phyloP scores from a whole-genome alignment of 2,329 filamentous ascomycete species.

The Colletotrichum tropicicola region DNA sequence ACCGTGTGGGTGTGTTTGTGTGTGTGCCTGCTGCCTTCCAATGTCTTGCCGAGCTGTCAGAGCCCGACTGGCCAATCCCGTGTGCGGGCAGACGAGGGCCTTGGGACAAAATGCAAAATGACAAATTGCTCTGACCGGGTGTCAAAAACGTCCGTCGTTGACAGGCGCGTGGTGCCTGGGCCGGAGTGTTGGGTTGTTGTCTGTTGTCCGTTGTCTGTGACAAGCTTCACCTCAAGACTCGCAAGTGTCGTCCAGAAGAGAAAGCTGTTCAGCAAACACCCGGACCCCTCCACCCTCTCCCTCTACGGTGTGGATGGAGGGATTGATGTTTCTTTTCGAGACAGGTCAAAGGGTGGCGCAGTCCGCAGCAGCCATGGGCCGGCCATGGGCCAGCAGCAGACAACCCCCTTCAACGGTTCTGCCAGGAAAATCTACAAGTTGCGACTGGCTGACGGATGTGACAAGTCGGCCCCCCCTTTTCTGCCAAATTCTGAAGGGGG shows the following conservation, averaged over 20 bases:
- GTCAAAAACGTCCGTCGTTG: constrained; percentile 24
- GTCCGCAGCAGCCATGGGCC: constrained; percentile 7
- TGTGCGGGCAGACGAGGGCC: constrained; percentile 12
- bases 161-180: constrained; percentile 1
- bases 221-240: constrained; percentile 29
- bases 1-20: neutral
- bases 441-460: constrained; percentile 30
- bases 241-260: constrained; percentile 29
- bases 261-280: constrained; percentile 8
- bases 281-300: neutral
- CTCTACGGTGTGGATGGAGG: neutral
- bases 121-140: constrained; percentile 15
- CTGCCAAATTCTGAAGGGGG: constrained; percentile 17
- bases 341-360: constrained; percentile 24
- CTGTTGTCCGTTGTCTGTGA: constrained; percentile 13
- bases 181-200: neutral
- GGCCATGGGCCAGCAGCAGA: neutral
- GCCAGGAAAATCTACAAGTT: constrained; percentile 20
- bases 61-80: constrained; percentile 15
- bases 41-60: constrained; percentile 16
- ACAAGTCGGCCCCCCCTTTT: constrained; percentile 10
- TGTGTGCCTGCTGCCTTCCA: constrained; percentile 5
- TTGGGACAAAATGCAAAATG: constrained; percentile 7
- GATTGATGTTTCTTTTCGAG: constrained; percentile 24
- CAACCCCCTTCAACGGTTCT: constrained; percentile 18